phyloP scores from a whole-genome alignment of 2,329 filamentous ascomycete species.

The Pyrenophora tritici-repentis region DNA sequence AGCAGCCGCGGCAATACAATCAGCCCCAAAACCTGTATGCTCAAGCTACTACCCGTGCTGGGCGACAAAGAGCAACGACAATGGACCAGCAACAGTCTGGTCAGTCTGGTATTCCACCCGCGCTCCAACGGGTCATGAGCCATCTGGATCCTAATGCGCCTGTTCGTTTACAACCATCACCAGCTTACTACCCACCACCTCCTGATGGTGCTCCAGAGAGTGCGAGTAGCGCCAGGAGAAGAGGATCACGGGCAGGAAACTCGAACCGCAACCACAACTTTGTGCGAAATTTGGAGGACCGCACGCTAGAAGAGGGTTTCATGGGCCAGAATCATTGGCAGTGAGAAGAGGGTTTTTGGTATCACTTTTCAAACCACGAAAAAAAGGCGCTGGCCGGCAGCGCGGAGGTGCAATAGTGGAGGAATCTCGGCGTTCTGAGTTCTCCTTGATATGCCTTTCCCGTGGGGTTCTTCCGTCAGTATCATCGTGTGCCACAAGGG shows the following conservation, averaged over 20 bases:
- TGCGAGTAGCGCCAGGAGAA: slow-evolving; percentile 68
- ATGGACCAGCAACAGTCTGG: slow-evolving; percentile 95
- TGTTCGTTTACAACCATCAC: slow-evolving; percentile 91
- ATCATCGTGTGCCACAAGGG: slow-evolving; percentile 14
- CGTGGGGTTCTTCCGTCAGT: slow-evolving; percentile 5
- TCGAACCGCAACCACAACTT: slow-evolving; percentile 77
- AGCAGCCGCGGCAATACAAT: slow-evolving; percentile 47
- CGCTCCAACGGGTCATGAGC: slow-evolving; percentile 92
- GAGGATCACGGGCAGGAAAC: slow-evolving; percentile 72
- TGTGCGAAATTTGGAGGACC: slow-evolving; percentile 91
- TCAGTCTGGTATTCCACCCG: slow-evolving; percentile 86
- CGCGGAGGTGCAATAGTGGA: slow-evolving; percentile 6
- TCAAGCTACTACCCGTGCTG: slow-evolving; percentile 76
- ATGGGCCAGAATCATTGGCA: slow-evolving; percentile 74
- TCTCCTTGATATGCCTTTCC: slow-evolving; percentile 13
- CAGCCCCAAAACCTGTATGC: slow-evolving; percentile 75
- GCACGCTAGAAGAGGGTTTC: slow-evolving; percentile 91
- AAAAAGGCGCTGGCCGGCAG: slow-evolving; percentile 2
- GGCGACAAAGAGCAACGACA: slow-evolving; percentile 87
- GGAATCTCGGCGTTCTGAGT: slow-evolving; percentile 11
- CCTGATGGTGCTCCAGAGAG: slow-evolving; percentile 77
- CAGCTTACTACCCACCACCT: slow-evolving; percentile 94
- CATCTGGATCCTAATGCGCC: slow-evolving; percentile 94
- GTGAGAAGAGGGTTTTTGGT: slow-evolving; percentile 45
- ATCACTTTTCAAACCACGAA: slow-evolving; percentile 7